phyloP scores from a whole-genome alignment of 1,284 basidiomycete genomes.

The Tilletia horrida region DNA sequence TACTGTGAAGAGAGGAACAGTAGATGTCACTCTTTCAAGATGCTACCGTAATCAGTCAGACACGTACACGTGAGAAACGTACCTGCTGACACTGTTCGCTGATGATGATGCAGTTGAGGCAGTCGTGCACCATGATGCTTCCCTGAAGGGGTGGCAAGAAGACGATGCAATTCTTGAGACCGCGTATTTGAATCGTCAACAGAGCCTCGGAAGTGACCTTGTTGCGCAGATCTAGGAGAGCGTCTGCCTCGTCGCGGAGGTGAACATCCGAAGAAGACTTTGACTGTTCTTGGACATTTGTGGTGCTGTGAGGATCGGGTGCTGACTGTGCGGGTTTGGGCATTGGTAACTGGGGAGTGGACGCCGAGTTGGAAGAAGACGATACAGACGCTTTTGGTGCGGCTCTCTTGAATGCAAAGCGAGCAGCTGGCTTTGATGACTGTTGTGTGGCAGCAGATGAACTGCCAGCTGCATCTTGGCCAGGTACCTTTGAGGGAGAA shows the following conservation, averaged over 20 bases:
- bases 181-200: slow-evolving; percentile 8
- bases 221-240: neutral
- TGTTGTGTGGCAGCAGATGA: neutral
- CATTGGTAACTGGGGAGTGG: neutral
- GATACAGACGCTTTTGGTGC: neutral
- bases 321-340: neutral
- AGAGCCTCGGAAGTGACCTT: neutral
- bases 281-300: neutral
- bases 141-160: neutral
- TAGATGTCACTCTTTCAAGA: no score
- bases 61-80: neutral
- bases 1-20: neutral
- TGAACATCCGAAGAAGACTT: neutral
- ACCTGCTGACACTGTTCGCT: slow-evolving; percentile 2
- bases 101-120: neutral
- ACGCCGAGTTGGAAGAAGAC: neutral
- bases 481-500: neutral
- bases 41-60: neutral
- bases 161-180: neutral
- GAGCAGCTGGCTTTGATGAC: neutral
- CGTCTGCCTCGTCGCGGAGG: neutral
- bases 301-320: no score
- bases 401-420: slow-evolving; percentile 14
- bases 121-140: slow-evolving; percentile 12
- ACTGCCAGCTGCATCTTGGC: neutral